Conservation (phyloP, 108 stramenopile species). For the Bacterosira constricta region DNA sequence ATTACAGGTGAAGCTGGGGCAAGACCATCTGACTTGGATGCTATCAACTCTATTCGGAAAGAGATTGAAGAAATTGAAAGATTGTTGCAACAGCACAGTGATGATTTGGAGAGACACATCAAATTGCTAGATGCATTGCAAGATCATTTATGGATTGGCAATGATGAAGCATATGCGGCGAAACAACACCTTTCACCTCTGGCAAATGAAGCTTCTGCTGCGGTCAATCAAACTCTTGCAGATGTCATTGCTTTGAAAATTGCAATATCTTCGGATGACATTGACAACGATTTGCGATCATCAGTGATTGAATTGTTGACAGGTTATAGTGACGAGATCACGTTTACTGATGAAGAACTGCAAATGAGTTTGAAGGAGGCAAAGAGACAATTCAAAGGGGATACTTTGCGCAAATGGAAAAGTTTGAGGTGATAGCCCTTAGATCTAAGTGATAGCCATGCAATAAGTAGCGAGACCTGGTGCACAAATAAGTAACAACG, state of each 20-base stretch:
- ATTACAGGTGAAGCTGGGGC: constrained; percentile 60
- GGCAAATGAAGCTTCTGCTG: constrained; percentile 26
- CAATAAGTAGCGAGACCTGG: no score
- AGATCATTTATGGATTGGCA: constrained; percentile 57
- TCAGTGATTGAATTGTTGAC: constrained; percentile 54
- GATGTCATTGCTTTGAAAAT: constrained; percentile 45
- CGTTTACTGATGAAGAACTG: constrained; percentile 63
- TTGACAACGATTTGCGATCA: constrained; percentile 46
- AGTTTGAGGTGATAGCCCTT: no score
- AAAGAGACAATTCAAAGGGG: constrained; percentile 59
- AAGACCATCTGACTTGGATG: constrained; percentile 48
- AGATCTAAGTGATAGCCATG: no score
- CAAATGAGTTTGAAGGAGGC: constrained; percentile 62
- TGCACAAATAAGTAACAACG: no score
- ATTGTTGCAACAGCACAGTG: constrained; percentile 31
- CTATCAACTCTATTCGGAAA: constrained; percentile 38
- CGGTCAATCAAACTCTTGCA: constrained; percentile 22
- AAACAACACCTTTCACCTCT: constrained; percentile 63
- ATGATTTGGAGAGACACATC: constrained; percentile 54
- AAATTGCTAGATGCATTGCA: constrained; percentile 37
- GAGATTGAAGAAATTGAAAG: constrained; percentile 47
- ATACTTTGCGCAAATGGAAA: constrained; percentile 71
- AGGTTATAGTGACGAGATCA: constrained; percentile 17
- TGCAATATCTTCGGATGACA: background rate
- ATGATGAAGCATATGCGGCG: constrained; percentile 53